Evolutionary conservation across 1,139 yeast species (phyloP).

Genomic region (Taphrina deformans): DNA sequence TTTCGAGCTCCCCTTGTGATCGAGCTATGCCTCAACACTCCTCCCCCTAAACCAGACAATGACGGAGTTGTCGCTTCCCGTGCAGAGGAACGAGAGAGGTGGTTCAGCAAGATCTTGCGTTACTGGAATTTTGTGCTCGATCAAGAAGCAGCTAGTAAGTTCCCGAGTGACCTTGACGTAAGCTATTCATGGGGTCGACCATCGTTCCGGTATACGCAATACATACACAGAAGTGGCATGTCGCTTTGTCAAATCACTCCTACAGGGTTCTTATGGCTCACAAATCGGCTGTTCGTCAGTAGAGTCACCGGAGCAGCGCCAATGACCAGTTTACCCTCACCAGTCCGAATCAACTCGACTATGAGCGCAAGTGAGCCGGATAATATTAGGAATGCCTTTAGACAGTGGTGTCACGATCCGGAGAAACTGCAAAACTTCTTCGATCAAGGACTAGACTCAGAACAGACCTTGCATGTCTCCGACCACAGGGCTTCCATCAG

Average conservation of each 20-base stretch:
- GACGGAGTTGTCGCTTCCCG: conserved; percentile 4
- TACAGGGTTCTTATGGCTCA: conserved; percentile 44
- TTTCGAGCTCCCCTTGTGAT: conserved; percentile 82
- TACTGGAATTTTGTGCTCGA: conserved; percentile 76
- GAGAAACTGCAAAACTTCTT: conserved; percentile 22
- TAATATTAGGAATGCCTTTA: conserved; percentile 19
- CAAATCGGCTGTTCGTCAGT: conserved; percentile 35
- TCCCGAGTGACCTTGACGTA: conserved; percentile 52
- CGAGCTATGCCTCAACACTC: conserved; percentile 64
- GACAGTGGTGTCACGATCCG: conserved; percentile 19
- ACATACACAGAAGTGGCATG: conserved; percentile 83
- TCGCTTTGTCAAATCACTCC: conserved; percentile 84
- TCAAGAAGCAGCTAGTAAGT: conserved; percentile 58
- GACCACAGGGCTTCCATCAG: not conserved
- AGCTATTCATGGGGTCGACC: conserved; percentile 92
- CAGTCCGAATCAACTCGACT: conserved; percentile 5
- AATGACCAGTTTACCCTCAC: conserved; percentile 19
- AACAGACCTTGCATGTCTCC: not conserved
- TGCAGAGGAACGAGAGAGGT: conserved; percentile 47
- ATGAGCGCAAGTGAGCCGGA: conserved; percentile 27
- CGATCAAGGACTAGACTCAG: conserved; percentile 2
- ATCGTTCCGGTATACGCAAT: conserved; percentile 77
- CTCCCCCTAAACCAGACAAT: conserved; percentile 44
- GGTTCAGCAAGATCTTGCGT: conserved; percentile 62
- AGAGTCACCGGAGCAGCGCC: conserved; percentile 22